These are phyloP conservation scores for Bacidia rubella DNA, from an alignment of 495 filamentous ascomycete species.

Conservation along the genomic window DNA sequence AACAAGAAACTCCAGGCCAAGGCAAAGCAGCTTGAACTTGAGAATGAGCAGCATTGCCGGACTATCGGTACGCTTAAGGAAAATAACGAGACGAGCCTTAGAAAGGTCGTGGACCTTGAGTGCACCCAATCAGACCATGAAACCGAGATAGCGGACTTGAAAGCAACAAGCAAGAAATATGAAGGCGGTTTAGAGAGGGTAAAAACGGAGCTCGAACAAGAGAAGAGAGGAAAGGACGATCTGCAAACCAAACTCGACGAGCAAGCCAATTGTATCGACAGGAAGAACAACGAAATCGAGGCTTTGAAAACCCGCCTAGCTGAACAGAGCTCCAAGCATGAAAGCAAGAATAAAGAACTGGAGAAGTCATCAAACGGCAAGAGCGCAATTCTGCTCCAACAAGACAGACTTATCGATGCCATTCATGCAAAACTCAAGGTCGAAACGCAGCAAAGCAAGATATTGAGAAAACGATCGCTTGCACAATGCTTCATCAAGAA, in stretches of 20 bases:
- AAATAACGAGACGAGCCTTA: not conserved
- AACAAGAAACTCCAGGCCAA: not conserved
- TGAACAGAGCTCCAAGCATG: not conserved
- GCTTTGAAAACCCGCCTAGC: not conserved
- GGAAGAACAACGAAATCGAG: not conserved
- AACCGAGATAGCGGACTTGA: not conserved
- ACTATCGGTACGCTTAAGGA: not conserved
- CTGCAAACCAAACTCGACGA: not conserved
- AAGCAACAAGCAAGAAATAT: not conserved
- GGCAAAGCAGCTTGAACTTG: not conserved
- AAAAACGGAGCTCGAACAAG: not conserved
- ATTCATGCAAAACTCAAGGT: not conserved
- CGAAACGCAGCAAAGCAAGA: not conserved
- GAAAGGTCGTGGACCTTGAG: not conserved
- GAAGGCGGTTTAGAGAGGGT: not conserved
- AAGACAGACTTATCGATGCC: not conserved
- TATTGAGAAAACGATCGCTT: not conserved
- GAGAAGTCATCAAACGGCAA: not conserved
- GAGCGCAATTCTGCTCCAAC: not conserved
- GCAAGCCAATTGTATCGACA: not conserved
- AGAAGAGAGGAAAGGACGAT: not conserved
- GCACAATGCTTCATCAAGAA: not conserved
- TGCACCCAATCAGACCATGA: not conserved
- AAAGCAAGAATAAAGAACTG: not conserved
- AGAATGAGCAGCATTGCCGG: not conserved